Evolutionary conservation across 257 asterid genomes (phyloP).

Genomic region (Salvia rosmarinus): DNA sequence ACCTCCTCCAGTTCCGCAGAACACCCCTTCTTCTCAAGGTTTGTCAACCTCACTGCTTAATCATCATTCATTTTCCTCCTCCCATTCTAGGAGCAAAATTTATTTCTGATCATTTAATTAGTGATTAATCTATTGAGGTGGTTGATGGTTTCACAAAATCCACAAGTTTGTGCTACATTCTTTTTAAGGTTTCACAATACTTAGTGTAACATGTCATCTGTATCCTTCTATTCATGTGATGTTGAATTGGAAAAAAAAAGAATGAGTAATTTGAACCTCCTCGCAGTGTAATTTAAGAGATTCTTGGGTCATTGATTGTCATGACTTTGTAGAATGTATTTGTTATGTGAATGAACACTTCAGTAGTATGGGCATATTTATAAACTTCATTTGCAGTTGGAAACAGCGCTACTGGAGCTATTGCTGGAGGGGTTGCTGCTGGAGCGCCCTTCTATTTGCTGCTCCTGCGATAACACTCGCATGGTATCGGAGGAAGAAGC

Average conservation of each 20-base stretch:
- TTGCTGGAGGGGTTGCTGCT: slow-evolving; percentile 60
- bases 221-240: background rate
- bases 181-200: background rate
- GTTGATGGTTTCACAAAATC: slow-evolving; percentile 8
- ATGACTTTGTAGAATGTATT: background rate
- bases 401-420: slow-evolving; percentile 54
- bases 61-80: slow-evolving; percentile 1
- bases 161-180: slow-evolving; percentile 5
- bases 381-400: slow-evolving; percentile 46
- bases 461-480: slow-evolving; percentile 59
- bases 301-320: slow-evolving; percentile 8
- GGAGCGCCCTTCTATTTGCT: slow-evolving; percentile 61
- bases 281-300: slow-evolving; percentile 9
- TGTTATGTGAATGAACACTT: background rate
- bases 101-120: slow-evolving; percentile 5
- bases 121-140: background rate
- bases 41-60: slow-evolving; percentile 16
- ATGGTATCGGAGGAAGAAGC: slow-evolving; percentile 49
- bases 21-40: slow-evolving; percentile 59
- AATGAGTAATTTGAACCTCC: slow-evolving; percentile 16
- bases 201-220: background rate
- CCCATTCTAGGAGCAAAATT: background rate
- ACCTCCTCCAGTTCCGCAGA: slow-evolving; percentile 63
- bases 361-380: slow-evolving; percentile 14
- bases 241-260: background rate